phyloP scores from a whole-genome alignment of 768 basidiomycete species.

The Chiua virens region DNA sequence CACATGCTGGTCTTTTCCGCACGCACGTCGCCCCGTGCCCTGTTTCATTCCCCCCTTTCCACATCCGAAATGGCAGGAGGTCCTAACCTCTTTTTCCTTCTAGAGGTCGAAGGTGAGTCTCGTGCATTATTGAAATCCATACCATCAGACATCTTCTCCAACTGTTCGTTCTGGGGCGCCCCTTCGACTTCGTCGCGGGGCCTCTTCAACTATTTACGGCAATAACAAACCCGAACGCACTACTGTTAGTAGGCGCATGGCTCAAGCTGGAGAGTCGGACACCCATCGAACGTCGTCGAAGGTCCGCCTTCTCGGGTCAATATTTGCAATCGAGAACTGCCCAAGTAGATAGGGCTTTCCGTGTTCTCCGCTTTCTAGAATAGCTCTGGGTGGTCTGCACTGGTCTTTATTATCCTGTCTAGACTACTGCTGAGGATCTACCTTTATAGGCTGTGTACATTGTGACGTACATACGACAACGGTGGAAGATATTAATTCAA shows the following conservation, averaged over 20 bases:
- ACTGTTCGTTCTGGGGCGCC: slow-evolving; percentile 1
- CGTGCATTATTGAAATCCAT: slow-evolving; percentile 15
- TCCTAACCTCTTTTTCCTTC: slow-evolving; percentile 4
- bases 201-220: slow-evolving; percentile 5
- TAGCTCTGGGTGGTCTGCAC: not conserved
- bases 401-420: not conserved
- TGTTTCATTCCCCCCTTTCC: slow-evolving; percentile 16
- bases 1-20: slow-evolving; percentile 4
- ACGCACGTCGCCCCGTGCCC: slow-evolving; percentile 12
- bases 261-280: not conserved
- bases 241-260: not conserved
- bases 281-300: slow-evolving; percentile 3
- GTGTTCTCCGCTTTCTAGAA: not conserved
- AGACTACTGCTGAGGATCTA: not conserved
- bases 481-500: not conserved
- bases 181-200: slow-evolving; percentile 9
- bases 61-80: slow-evolving; percentile 5
- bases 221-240: slow-evolving; percentile 10
- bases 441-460: slow-evolving; percentile 5
- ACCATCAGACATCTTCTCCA: slow-evolving; percentile 2
- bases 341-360: slow-evolving; percentile 1
- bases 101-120: slow-evolving; percentile 4
- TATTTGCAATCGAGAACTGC: slow-evolving; percentile 11
- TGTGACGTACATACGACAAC: slow-evolving; percentile 4
- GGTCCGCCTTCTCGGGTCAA: slow-evolving; percentile 4